Conservation (phyloP, 2,329 filamentous ascomycete species). For the Aureobasidium musti region DNA sequence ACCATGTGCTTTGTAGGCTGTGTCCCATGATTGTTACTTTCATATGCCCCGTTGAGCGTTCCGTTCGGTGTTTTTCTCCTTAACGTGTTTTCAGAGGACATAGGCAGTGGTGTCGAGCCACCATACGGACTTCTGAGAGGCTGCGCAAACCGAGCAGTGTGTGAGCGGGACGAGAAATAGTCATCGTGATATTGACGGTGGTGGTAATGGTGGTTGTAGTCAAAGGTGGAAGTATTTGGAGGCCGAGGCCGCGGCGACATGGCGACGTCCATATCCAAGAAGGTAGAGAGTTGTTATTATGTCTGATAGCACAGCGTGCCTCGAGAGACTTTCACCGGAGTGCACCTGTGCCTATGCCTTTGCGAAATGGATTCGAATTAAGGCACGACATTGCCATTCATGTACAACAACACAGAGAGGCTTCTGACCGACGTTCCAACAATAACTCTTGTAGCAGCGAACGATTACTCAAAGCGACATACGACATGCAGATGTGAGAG, state of each 20-base stretch:
- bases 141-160: conserved; percentile 26
- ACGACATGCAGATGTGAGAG: conserved; percentile 34
- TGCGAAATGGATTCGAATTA: conserved; percentile 35
- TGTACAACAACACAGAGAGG: conserved; percentile 6
- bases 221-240: conserved; percentile 31
- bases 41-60: conserved; percentile 88
- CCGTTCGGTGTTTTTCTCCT: conserved; percentile 91
- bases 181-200: conserved; percentile 30
- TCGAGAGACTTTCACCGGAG: conserved; percentile 35
- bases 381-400: conserved; percentile 29
- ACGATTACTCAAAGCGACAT: conserved; percentile 24
- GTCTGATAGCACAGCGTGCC: conserved; percentile 26
- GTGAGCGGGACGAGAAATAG: conserved; percentile 22
- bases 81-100: conserved; percentile 68
- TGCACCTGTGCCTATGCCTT: conserved; percentile 42
- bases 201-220: neutral
- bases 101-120: neutral
- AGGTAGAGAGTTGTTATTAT: neutral
- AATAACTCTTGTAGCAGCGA: conserved; percentile 27
- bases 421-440: conserved; percentile 23
- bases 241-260: conserved; percentile 30
- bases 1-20: conserved; percentile 74
- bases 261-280: conserved; percentile 21
- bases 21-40: conserved; percentile 61
- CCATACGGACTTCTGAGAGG: conserved; percentile 28